Base-by-base conservation (phyloP, 345 rosid species). In the Eucalyptus fibrosa region DNA sequence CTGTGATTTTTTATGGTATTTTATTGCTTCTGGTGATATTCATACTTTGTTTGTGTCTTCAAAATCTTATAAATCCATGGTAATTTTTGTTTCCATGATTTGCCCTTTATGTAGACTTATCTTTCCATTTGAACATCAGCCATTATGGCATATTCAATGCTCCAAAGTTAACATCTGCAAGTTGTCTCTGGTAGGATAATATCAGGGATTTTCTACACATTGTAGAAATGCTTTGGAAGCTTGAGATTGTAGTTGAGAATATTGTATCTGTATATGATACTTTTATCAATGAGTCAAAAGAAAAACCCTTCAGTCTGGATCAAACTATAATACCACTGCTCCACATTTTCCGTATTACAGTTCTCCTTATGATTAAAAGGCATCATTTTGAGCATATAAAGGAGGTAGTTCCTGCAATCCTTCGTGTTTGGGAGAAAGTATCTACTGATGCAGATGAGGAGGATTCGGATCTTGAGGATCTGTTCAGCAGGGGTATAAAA, bases 311-410 rank as follows among this genome's bases (percentile, higher is more conserved):
- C 45, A 51, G 60, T 82, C 80, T 88, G 62, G 13, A 42, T 51
- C 45, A 23, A 37, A 23, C 50, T 89, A 12, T 32, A 18, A 49
- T 28, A 56, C 42, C 56, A 55, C 23, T 44, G 65, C 26, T 55
- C 15, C 60, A 9, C 26, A 4, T 28, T 67, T 88, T 91, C 85
- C 88, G 80, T 89, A 91, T 89, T 89, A 82, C 97, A 98, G 99
- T 95, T 40, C 92, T 97, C 81, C 92, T 67, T 89, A 94, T 89
- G 89, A 91, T 94, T 90, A 91, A 88, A 91, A 96, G 96, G 94
- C 97, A 94, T 82, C 98, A 96, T 86, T 95, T 94, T 89, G 94
- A 97, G 93, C 99, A 97, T 91, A 89, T 94, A 67, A 97, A 94
- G 91, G 97, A 91, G 55, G 96, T 96, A 80, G 88, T 95, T 89